Percentiles rank a stretch among this genome's conserved stretches.
Evolutionary conservation across 176 grass and related monocot genomes (phyloP).

Genomic region (Avena eriantha): DNA sequence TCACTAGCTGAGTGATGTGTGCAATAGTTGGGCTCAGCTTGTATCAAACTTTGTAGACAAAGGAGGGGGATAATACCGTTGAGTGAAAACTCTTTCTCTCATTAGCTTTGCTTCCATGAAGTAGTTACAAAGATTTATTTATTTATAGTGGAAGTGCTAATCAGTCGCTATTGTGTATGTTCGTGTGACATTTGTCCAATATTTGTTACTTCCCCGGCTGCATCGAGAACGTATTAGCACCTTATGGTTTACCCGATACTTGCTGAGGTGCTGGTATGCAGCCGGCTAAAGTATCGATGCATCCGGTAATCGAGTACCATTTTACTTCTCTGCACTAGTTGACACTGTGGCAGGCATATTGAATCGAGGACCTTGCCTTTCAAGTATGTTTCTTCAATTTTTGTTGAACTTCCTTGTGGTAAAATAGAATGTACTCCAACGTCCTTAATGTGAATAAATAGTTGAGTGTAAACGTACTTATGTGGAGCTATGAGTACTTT

Average conservation of each 20-base stretch:
- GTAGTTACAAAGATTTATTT: background rate
- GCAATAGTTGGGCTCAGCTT: background rate
- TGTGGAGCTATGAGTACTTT: background rate
- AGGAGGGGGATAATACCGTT: background rate
- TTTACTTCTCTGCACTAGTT: background rate
- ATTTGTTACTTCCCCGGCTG: background rate
- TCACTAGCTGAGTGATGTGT: background rate
- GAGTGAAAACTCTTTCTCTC: background rate
- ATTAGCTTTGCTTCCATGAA: background rate
- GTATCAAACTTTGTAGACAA: conserved; percentile 16
- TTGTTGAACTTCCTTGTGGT: background rate
- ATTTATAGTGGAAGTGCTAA: background rate
- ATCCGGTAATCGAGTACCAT: background rate
- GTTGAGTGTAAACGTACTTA: background rate
- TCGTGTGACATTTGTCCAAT: background rate
- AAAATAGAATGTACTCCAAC: background rate
- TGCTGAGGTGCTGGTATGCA: background rate
- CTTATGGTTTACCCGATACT: background rate
- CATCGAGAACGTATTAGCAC: background rate
- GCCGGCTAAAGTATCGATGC: background rate
- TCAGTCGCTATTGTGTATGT: background rate
- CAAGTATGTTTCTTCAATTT: background rate
- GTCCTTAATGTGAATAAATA: background rate
- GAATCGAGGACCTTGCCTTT: background rate
- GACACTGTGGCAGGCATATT: conserved; percentile 7